Evolutionary conservation across 768 basidiomycete species (phyloP), one percentile per base, ranked within the genome.

Genomic region (Gymnopilus junonius): DNA sequence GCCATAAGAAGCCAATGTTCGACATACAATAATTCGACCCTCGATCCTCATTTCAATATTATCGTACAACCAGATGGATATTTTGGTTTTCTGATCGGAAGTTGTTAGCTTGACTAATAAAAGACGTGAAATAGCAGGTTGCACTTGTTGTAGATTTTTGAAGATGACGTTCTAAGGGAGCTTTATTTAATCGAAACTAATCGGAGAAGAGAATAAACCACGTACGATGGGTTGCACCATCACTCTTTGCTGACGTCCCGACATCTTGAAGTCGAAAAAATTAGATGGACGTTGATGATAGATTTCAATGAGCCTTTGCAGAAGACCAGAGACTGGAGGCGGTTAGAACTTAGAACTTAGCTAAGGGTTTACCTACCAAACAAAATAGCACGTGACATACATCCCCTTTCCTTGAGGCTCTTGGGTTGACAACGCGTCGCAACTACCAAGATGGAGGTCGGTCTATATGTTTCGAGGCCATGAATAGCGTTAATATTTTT

Each of bases 141-240:
- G 59, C 35, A 90, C 94, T 79, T 92, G 89, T 74, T 97, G 95
- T 31, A 97, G 83, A 79, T 97, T 94, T 89, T 97, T 96, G 85
- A 97, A 97, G 78, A 97, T 97, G 65, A 97, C 92, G 82, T 97
- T 97, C 94, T 96, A 31, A 58, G 39, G 23, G 43, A 62, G 45
- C 35, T 67, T 65, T 65, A 65, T 56, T 37, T 31, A 15, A 53
- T 20, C 29, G 48, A 32, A 25, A 56, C 46, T 34, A 51, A 37
- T 40, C 4, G 21, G n/a, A 32, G 31, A 42, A 45, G 55, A 35
- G 8, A 32, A 62, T 64, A 34, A 63, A 55, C 51, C 53, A 82
- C 93, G 71, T 77, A 97, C 96, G 89, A 97, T 97, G 88, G 95
- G 95, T 80, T 98, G 97, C 64, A 98, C 97, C 94, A 98, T 95